Evolutionary conservation across 768 basidiomycete species (phyloP).

Genomic region (Tulasnella sp.): DNA sequence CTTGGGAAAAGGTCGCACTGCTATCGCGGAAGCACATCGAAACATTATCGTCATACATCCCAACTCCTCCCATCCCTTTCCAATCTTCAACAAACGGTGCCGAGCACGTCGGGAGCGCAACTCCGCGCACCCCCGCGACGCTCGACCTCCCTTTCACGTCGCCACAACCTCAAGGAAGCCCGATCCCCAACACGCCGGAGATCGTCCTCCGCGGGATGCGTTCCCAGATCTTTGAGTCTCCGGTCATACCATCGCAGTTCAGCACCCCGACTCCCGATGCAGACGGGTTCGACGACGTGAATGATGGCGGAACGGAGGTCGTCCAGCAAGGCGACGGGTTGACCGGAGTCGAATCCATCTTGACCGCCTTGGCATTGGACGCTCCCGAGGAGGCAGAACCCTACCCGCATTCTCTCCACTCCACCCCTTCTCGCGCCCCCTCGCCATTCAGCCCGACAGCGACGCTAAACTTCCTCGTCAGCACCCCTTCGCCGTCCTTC

Average conservation of each 20-base stretch:
- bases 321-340: background rate
- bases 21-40: background rate
- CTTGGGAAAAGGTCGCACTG: conserved; percentile 18
- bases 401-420: background rate
- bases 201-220: conserved; percentile 3
- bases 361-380: background rate
- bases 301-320: background rate
- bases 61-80: background rate
- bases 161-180: background rate
- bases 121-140: background rate
- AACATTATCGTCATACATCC: background rate
- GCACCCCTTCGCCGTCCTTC: background rate
- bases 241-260: background rate
- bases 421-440: background rate
- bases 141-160: background rate
- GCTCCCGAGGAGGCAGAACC: background rate
- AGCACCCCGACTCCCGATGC: background rate
- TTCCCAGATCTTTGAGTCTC: conserved; percentile 12
- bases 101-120: background rate
- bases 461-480: background rate
- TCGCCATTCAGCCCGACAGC: background rate
- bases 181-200: background rate
- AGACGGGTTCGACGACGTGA: background rate
- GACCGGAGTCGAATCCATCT: background rate
- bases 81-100: background rate